A percentile compares a stretch with the other conserved stretches of the same genome.
Conservation (phyloP, 2,329 filamentous ascomycete genomes). For the Diplocarpon rosae region DNA sequence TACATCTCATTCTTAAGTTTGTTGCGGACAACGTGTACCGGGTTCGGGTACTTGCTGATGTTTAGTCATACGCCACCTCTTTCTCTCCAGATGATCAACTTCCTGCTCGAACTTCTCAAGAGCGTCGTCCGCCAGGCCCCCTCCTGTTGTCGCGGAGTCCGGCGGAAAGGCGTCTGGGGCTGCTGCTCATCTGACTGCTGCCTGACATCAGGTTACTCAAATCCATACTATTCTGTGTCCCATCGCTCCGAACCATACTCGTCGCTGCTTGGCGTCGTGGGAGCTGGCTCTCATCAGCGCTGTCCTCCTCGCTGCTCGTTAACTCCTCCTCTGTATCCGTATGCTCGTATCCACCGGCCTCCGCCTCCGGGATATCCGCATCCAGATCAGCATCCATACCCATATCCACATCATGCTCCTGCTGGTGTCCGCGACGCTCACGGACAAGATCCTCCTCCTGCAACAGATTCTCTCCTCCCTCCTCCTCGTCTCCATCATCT, state of each 20-base stretch:
- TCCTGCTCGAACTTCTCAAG: too few species aligned
- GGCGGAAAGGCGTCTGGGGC: slow-evolving; percentile 11
- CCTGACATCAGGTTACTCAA: slow-evolving; percentile 20
- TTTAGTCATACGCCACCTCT: too few species aligned
- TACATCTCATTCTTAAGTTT: slow-evolving; percentile 1
- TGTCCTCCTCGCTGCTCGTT: slow-evolving; percentile 37
- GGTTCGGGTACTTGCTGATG: background rate
- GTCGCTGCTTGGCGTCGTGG: slow-evolving; percentile 8
- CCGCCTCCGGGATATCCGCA: slow-evolving; percentile 54
- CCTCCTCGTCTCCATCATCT: slow-evolving; percentile 40
- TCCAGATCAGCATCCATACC: slow-evolving; percentile 61
- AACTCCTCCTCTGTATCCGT: slow-evolving; percentile 63
- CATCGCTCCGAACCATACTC: slow-evolving; percentile 28
- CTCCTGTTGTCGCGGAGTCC: too few species aligned
- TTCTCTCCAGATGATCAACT: too few species aligned
- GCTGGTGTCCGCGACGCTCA: slow-evolving; percentile 24
- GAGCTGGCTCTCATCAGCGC: slow-evolving; percentile 29
- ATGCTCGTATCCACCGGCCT: slow-evolving; percentile 57
- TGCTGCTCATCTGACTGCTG: slow-evolving; percentile 24
- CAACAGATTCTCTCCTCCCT: slow-evolving; percentile 46
- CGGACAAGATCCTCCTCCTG: slow-evolving; percentile 49
- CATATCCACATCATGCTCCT: slow-evolving; percentile 31
- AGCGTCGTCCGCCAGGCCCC: too few species aligned
- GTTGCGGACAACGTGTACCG: background rate
- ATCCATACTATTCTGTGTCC: slow-evolving; percentile 27